Base-by-base conservation (phyloP, 768 basidiomycete species). In the Pholiota conissans region DNA sequence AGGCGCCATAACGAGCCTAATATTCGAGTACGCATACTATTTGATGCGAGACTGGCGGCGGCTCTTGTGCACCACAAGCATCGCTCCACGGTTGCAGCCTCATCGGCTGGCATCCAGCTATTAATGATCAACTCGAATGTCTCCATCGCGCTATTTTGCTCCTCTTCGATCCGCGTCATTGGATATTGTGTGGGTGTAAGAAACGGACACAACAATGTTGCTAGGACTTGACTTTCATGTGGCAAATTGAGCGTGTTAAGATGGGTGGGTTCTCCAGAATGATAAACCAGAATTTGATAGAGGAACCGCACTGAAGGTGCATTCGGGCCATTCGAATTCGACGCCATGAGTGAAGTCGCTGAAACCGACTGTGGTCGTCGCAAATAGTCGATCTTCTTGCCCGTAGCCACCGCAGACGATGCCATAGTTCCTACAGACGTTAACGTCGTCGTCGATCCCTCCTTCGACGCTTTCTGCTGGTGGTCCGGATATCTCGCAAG, bases 41-140 rank as follows among this genome's bases (percentile, higher is more conserved):
- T 58, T 7, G 79, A 74, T 6, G 73, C 60, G 37, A 74, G 71
- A 18, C 76, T 74, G 6, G 76, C 69, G 0, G 83, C 83, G 8
- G 87, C 87, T 61, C 80, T 82, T 62, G 84, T 84, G 65, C 88
- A 90, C 90, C 90, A 92, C 28, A 87, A 60, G 62, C 79, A 83
- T 24, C 89, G 82, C 57, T 84, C 84, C 9, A 87, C 73, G 52
- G 79, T 81, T 22, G 70, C 74, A 62, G 79, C 66, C 76, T 89
- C 84, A 51, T 78, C 79, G n/a, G 69, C 39, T 1, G 76, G 70
- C 3, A 76, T 70, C 87, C 89, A 91, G 8, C 82, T 78, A 62
- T 78, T 83, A 11, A 77, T 70, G 29, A 84, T 67, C 22, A 82
- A 66, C 56, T 89, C 86, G 61, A 89, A 90, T 0, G 81, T 72